A percentile compares a stretch with the other conserved stretches of the same genome.
Conservation (phyloP, 2,329 filamentous ascomycete genomes). For the Rachicladosporium sp. region DNA sequence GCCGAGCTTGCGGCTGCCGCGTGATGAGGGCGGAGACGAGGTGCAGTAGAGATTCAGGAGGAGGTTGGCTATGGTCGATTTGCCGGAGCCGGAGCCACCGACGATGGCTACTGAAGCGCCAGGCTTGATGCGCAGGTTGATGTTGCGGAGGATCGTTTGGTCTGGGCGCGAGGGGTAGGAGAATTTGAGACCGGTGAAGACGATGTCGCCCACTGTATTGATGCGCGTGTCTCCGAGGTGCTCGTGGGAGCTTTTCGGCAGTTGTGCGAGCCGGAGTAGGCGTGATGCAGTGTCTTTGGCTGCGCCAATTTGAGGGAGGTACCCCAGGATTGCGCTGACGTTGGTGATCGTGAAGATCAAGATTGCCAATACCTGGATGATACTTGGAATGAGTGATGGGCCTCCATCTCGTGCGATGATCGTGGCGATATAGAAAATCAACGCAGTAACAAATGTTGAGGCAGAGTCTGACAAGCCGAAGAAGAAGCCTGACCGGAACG, state of each 20-base stretch:
- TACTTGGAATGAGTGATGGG: slow-evolving; percentile 39
- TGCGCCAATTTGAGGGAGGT: slow-evolving; percentile 69
- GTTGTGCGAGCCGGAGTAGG: slow-evolving; percentile 55
- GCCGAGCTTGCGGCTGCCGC: slow-evolving; percentile 12
- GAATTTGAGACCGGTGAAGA: slow-evolving; percentile 55
- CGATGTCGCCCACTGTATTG: slow-evolving; percentile 39
- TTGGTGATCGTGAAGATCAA: slow-evolving; percentile 74
- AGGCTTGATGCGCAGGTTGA: slow-evolving; percentile 53
- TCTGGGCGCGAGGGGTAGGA: slow-evolving; percentile 51
- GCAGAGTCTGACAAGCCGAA: slow-evolving; percentile 69
- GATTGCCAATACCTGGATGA: slow-evolving; percentile 67
- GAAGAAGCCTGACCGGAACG: slow-evolving; percentile 54
- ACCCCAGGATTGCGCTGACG: slow-evolving; percentile 54
- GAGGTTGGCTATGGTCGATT: slow-evolving; percentile 69
- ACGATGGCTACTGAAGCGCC: slow-evolving; percentile 66
- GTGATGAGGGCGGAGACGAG: slow-evolving; percentile 46
- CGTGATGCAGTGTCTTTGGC: slow-evolving; percentile 60
- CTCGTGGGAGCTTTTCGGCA: slow-evolving; percentile 50
- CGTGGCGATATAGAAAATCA: slow-evolving; percentile 76
- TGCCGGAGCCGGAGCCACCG: slow-evolving; percentile 77
- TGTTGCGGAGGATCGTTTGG: slow-evolving; percentile 43
- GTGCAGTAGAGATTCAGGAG: slow-evolving; percentile 60
- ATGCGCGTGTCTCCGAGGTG: slow-evolving; percentile 36
- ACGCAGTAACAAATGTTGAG: slow-evolving; percentile 58
- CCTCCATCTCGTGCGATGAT: slow-evolving; percentile 42